Base-by-base conservation (phyloP, 2,329 filamentous ascomycete species). In the Colletotrichum lentis region DNA sequence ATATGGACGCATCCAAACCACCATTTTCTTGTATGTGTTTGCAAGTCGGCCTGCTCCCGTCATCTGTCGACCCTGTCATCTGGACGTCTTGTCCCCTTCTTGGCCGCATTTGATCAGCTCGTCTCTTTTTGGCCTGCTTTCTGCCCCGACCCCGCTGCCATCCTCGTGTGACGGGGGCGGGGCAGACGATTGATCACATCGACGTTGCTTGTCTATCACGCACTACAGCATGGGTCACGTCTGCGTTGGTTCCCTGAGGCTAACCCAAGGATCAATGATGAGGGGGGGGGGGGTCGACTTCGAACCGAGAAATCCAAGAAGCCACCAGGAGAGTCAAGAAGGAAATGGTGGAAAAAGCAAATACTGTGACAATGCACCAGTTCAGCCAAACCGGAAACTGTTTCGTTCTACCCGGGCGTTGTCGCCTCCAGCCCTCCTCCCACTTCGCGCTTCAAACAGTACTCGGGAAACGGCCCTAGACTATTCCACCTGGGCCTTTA, bases 1-100 rank as follows among this genome's bases (percentile, higher is more conserved):
- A 65, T 52, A 55, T 64, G 37, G 55, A 59, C 55, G 55, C 65
- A 68, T 50, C 43, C 20, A 35, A 68, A 60, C 50, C 50, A 50
- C 49, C 62, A 37, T 43, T 55, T 64, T 41, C 49, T 68, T 62
- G 41, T 65, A 37, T 56, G 62, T 27, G 27, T 68, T 27, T 47
- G 39, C 54, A 31, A 20, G 55, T 12, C 37, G n/a, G 54, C 53
- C 47, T 59, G 22, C 53, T 54, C 22, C 24, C 37, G 27, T 54
- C 64, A 39, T 18, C 41, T 53, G 46, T 24, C 47, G 44, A 16
- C 24, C 53, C 44, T 39, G 39, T 49, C 11, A 31, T 8, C 27
- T 22, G 50, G 35, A 16, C 50, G 12, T n/a, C 16, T 20, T 20
- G 16, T 47, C 31, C 47, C 60, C 18, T 59, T 50, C 53, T 55